Evolutionary conservation across 2,329 filamentous ascomycete genomes (phyloP).

Genomic region (Tolypocladium nubicola): DNA sequence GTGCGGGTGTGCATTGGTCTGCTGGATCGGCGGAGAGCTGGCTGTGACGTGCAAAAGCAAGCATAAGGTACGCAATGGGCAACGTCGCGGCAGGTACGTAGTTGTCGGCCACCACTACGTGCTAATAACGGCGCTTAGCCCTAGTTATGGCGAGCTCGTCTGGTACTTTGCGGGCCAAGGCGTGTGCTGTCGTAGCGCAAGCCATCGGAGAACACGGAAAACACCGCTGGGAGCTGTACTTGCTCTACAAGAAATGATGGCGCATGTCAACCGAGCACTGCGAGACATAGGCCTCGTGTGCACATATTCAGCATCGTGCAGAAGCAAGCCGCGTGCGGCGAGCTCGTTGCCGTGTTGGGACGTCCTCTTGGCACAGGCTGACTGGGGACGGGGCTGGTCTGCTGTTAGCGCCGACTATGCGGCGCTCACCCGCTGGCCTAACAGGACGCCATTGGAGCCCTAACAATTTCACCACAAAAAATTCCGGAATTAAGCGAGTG

Average conservation of each 20-base stretch:
- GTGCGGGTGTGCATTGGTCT: neutral
- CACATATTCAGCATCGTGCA: neutral
- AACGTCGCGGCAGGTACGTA: neutral
- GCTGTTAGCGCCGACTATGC: constrained; percentile 3
- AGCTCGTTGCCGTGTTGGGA: neutral
- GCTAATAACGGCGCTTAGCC: neutral
- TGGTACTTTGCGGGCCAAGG: neutral
- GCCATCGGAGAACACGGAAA: neutral
- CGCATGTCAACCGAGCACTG: neutral
- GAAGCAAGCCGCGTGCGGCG: neutral
- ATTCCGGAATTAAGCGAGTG: constrained; percentile 12
- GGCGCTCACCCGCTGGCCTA: neutral
- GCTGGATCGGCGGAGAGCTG: neutral
- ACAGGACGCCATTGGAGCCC: constrained; percentile 9
- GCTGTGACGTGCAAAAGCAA: neutral
- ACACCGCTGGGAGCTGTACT: neutral
- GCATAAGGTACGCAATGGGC: neutral
- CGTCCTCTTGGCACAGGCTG: neutral
- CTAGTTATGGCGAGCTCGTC: neutral
- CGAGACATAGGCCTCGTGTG: neutral
- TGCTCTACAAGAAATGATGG: neutral
- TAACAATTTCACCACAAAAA: constrained; percentile 15
- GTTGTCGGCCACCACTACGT: neutral
- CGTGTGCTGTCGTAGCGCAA: neutral
- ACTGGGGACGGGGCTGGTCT: neutral